Percentiles rank a stretch among this genome's conserved stretches.
phyloP scores from a whole-genome alignment of 1,139 yeast genomes.

The Sugiyamaella novakii region DNA sequence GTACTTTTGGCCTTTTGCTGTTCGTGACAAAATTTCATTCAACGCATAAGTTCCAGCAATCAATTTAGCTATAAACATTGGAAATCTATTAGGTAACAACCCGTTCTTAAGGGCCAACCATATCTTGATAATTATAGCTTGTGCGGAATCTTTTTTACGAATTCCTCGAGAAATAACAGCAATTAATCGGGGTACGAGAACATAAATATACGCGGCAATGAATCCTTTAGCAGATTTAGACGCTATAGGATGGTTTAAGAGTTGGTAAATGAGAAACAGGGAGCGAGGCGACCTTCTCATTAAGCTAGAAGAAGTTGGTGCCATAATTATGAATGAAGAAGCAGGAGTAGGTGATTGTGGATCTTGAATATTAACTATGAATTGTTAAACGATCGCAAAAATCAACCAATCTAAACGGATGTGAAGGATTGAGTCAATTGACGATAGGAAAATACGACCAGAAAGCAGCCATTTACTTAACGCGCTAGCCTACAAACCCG shows the following conservation, averaged over 20 bases:
- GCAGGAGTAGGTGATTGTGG: too few species aligned
- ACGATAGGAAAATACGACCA: too few species aligned
- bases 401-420: too few species aligned
- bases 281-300: too few species aligned
- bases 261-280: background rate
- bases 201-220: constrained; percentile 46
- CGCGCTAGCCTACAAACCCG: too few species aligned
- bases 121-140: constrained; percentile 25
- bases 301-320: too few species aligned
- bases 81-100: constrained; percentile 42
- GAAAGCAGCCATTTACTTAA: too few species aligned
- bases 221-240: constrained; percentile 39
- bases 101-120: constrained; percentile 35
- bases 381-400: too few species aligned
- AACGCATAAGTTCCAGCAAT: constrained; percentile 42
- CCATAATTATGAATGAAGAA: too few species aligned
- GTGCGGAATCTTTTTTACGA: constrained; percentile 27
- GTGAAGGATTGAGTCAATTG: too few species aligned
- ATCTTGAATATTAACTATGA: too few species aligned
- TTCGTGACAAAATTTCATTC: constrained; percentile 38
- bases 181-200: constrained; percentile 43
- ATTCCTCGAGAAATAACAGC: constrained; percentile 33
- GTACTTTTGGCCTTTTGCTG: background rate
- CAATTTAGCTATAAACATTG: constrained; percentile 41
- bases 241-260: background rate